Base-by-base conservation (phyloP, 805 yeast species). In the Zygotorulaspora florentina region DNA sequence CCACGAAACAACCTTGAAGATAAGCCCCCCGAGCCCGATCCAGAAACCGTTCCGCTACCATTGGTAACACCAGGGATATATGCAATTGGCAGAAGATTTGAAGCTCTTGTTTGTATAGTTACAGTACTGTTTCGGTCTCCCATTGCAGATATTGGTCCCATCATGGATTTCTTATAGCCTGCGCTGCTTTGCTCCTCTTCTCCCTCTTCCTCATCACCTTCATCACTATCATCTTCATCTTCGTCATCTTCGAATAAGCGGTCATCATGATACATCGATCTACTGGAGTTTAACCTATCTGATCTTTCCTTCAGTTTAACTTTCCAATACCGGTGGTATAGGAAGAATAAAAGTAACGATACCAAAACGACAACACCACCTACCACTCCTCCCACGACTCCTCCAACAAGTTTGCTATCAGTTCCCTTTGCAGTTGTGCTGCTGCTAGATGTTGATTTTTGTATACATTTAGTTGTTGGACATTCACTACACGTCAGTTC, bases 1-100 rank as follows among this genome's bases (percentile, higher is more conserved):
- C 48, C 48, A n/a, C 48, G 48, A 40, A 45, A 45, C 23, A 45
- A 30, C 16, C 51, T 35, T 4, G 50, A 38, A 13, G 28, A 8
- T 8, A 23, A 13, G 16, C 30, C 30, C 8, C 40, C 40, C n/a
- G 40, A n/a, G 7, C 31, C 28, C 3, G 43, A 30, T 4, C 26
- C 42, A 10, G 33, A 27, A 11, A 48, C 55, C 42, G 49, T 55
- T 15, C 47, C 43, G 25, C 35, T 29, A 12, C 45, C 49, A 45
- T 48, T 53, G 3, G 89, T 86, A 37, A 89, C 96, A 30, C 97
- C 97, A 0, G 97, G 98, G 48, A 90, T 87, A 61, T 89, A 90
- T 2, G 96, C 96, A 46, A 91, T 84, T 15, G 96, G 96, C 50
- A 90, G 76, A 52, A 90, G 81, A 64, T 90, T 89, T 11, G 95